These are phyloP conservation scores for Saturnispora sanitii DNA, from an alignment of 805 yeast species.

Conservation along the genomic window DNA sequence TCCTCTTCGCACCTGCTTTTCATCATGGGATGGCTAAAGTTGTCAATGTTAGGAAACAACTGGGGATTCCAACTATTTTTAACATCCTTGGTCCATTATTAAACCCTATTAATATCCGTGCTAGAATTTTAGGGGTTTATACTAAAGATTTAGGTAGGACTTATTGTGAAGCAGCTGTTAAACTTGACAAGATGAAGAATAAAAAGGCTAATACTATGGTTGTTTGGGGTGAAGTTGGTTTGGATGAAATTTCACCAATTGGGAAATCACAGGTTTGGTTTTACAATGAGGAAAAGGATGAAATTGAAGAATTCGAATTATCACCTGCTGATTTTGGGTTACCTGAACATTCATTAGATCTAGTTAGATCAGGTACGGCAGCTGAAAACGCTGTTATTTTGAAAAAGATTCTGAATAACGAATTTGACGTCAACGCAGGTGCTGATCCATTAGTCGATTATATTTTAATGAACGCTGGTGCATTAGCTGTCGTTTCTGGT, in stretches of 20 bases:
- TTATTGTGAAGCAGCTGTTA: conserved; percentile 72
- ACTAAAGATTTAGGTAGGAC: conserved; percentile 68
- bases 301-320: conserved; percentile 33
- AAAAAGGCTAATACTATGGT: conserved; percentile 54
- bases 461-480: conserved; percentile 83
- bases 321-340: conserved; percentile 77
- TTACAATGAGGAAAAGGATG: conserved; percentile 31
- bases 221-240: conserved; percentile 86
- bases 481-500: conserved; percentile 74
- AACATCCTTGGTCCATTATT: conserved; percentile 89
- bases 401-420: conserved; percentile 33
- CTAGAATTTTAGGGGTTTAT: conserved; percentile 86
- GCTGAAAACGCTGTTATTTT: conserved; percentile 65
- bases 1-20: conserved; percentile 85
- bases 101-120: conserved; percentile 76
- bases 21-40: conserved; percentile 86
- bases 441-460: conserved; percentile 73
- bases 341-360: conserved; percentile 54
- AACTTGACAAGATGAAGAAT: conserved; percentile 42
- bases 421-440: conserved; percentile 31
- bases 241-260: conserved; percentile 89
- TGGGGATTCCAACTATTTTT: conserved; percentile 90
- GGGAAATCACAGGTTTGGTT: conserved; percentile 80
- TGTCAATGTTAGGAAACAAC: conserved; percentile 60
- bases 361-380: conserved; percentile 81